Evolutionary conservation across 1,139 yeast genomes (phyloP).

Genomic region (Eremothecium gossypii): DNA sequence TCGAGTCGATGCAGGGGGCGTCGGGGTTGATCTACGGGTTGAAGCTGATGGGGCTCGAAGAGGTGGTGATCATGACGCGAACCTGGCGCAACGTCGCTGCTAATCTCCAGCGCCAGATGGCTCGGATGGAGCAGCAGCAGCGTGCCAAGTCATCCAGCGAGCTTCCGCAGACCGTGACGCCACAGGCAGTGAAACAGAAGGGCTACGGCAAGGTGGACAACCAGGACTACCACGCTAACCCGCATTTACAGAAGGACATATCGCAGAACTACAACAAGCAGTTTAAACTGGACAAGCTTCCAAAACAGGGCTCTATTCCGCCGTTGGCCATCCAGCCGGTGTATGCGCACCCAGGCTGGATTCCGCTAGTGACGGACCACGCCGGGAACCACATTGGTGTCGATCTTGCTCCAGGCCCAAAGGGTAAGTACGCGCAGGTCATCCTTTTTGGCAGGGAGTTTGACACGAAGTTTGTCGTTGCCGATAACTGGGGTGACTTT

Average conservation of each 20-base stretch:
- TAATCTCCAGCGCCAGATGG: slow-evolving; percentile 31
- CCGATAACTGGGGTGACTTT: slow-evolving; percentile 82
- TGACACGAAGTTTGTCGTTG: slow-evolving; percentile 68
- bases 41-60: slow-evolving; percentile 56
- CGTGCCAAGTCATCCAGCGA: slow-evolving; percentile 7
- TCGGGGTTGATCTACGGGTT: slow-evolving; percentile 58
- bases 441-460: slow-evolving; percentile 84
- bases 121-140: not conserved
- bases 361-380: slow-evolving; percentile 78
- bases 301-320: slow-evolving; percentile 67
- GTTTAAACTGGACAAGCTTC: slow-evolving; percentile 34
- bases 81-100: slow-evolving; percentile 60
- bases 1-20: slow-evolving; percentile 41
- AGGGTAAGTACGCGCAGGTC: slow-evolving; percentile 74
- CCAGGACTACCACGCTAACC: slow-evolving; percentile 20
- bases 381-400: slow-evolving; percentile 87
- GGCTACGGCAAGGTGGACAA: slow-evolving; percentile 22
- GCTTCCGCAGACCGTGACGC: slow-evolving; percentile 7
- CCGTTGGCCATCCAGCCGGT: slow-evolving; percentile 59
- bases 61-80: slow-evolving; percentile 52
- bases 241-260: slow-evolving; percentile 23
- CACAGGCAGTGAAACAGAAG: slow-evolving; percentile 8
- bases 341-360: slow-evolving; percentile 85
- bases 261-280: slow-evolving; percentile 20
- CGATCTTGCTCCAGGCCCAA: slow-evolving; percentile 75